Percentiles rank a stretch among this genome's conserved stretches.
phyloP scores from a whole-genome alignment of 192 early-diverging fungal species.

The Backusella tarrabulga region DNA sequence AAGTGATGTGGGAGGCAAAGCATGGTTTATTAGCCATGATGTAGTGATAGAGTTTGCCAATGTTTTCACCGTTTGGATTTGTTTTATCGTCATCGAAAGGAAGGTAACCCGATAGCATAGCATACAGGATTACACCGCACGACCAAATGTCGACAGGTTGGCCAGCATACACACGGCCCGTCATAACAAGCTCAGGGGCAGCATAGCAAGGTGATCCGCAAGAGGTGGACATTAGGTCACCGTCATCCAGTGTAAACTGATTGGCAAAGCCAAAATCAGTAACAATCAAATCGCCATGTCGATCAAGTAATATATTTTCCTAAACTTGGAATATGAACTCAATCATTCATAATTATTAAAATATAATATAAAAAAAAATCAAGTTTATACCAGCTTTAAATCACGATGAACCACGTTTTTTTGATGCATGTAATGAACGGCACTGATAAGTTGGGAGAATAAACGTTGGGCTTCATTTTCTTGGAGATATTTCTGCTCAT shows the following conservation, averaged over 20 bases:
- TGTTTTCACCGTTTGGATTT: constrained; percentile 88
- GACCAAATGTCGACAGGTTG: constrained; percentile 96
- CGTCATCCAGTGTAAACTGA: constrained; percentile 59
- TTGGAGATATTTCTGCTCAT: constrained; percentile 85
- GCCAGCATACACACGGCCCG: constrained; percentile 90
- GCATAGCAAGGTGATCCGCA: constrained; percentile 99
- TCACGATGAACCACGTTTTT: constrained; percentile 95
- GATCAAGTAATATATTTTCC: constrained; percentile 94
- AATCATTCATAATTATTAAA: not conserved
- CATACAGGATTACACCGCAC: constrained; percentile 95
- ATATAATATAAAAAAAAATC: constrained; percentile 10
- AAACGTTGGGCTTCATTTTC: constrained; percentile 86
- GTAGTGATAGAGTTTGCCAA: constrained; percentile 76
- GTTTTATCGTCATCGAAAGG: constrained; percentile 88
- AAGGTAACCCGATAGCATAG: constrained; percentile 85
- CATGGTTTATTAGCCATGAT: constrained; percentile 71
- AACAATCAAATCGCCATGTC: constrained; percentile 88
- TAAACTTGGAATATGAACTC: constrained; percentile 29
- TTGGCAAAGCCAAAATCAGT: constrained; percentile 99
- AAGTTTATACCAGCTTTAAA: constrained; percentile 78
- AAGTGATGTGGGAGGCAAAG: constrained; percentile 84
- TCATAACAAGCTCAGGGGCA: constrained; percentile 95
- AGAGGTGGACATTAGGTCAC: constrained; percentile 86
- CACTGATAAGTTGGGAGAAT: constrained; percentile 89
- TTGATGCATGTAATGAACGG: constrained; percentile 88